Evolutionary conservation across 192 early-diverging fungal genomes (phyloP).

Genomic region (Kickxella alabastrina): DNA sequence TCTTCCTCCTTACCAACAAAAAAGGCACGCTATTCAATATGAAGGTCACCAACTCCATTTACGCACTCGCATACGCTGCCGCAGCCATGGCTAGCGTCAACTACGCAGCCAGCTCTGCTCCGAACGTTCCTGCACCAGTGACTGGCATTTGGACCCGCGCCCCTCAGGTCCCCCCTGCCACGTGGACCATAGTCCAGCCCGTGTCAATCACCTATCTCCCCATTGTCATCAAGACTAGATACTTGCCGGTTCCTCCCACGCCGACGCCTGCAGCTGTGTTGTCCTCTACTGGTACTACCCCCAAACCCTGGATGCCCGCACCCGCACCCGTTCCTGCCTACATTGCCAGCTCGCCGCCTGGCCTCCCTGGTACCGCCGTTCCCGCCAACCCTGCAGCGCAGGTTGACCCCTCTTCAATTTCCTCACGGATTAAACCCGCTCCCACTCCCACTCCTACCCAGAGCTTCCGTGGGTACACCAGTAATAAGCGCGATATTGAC

Average conservation of each 20-base stretch:
- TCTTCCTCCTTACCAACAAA: background rate
- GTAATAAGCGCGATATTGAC: constrained; percentile 20
- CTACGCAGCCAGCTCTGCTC: constrained; percentile 23
- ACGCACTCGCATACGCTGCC: constrained; percentile 26
- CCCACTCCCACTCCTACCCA: constrained; percentile 13
- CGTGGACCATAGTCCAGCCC: constrained; percentile 1
- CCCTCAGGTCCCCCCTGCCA: constrained; percentile 5
- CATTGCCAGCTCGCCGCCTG: constrained; percentile 10
- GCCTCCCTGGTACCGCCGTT: background rate
- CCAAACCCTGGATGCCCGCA: constrained; percentile 3
- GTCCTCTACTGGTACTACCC: background rate
- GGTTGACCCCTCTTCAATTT: constrained; percentile 1
- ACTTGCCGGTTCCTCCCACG: constrained; percentile 9
- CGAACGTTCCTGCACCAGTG: constrained; percentile 3
- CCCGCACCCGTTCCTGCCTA: constrained; percentile 12
- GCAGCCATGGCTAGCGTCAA: constrained; percentile 8
- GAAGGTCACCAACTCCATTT: constrained; percentile 35
- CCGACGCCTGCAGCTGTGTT: constrained; percentile 4
- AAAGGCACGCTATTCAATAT: too few relatives aligned
- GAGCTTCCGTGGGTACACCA: constrained; percentile 10
- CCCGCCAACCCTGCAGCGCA: constrained; percentile 15
- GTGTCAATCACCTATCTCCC: constrained; percentile 17
- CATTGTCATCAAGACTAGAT: constrained; percentile 26
- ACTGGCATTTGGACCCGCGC: background rate
- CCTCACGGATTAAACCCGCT: constrained; percentile 2